A percentile compares a stretch with the other conserved stretches of the same genome.
Conservation (phyloP, 2,329 filamentous ascomycete species). For the Pseudocercospora musae region DNA sequence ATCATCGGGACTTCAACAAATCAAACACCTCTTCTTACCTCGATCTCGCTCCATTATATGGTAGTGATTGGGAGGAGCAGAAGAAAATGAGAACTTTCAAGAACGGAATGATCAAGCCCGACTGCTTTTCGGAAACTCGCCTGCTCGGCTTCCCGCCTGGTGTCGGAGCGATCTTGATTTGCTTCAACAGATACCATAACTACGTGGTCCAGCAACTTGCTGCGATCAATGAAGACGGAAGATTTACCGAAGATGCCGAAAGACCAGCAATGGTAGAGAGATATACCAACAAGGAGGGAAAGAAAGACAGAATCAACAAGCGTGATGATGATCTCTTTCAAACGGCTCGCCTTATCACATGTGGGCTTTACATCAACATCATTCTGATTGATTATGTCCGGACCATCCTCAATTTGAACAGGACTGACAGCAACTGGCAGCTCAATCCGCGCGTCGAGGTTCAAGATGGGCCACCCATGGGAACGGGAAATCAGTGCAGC, state of each 20-base stretch:
- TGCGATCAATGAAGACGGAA: slow-evolving; percentile 77
- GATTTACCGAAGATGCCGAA: slow-evolving; percentile 69
- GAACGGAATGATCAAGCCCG: slow-evolving; percentile 67
- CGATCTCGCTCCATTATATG: slow-evolving; percentile 70
- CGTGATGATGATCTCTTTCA: slow-evolving; percentile 52
- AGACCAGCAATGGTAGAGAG: slow-evolving; percentile 33
- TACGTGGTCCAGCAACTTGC: slow-evolving; percentile 75
- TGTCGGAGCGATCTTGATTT: slow-evolving; percentile 64
- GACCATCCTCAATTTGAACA: slow-evolving; percentile 50
- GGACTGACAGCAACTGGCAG: slow-evolving; percentile 43
- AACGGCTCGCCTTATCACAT: slow-evolving; percentile 51
- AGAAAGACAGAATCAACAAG: slow-evolving; percentile 27
- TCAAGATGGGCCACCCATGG: slow-evolving; percentile 38
- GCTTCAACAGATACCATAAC: slow-evolving; percentile 79
- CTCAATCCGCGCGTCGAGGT: slow-evolving; percentile 44
- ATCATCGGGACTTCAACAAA: slow-evolving; percentile 59
- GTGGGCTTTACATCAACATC: slow-evolving; percentile 53
- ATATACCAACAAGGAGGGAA: slow-evolving; percentile 29
- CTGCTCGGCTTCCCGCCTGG: slow-evolving; percentile 65
- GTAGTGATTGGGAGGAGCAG: slow-evolving; percentile 65
- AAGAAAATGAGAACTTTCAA: slow-evolving; percentile 62
- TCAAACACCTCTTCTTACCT: slow-evolving; percentile 71
- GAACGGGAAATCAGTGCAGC: slow-evolving; percentile 51
- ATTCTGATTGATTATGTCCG: slow-evolving; percentile 54
- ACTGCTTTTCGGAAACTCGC: slow-evolving; percentile 65